Base-by-base conservation (phyloP, 1,139 yeast genomes). In the Nakaseomyces uthaithaninus region DNA sequence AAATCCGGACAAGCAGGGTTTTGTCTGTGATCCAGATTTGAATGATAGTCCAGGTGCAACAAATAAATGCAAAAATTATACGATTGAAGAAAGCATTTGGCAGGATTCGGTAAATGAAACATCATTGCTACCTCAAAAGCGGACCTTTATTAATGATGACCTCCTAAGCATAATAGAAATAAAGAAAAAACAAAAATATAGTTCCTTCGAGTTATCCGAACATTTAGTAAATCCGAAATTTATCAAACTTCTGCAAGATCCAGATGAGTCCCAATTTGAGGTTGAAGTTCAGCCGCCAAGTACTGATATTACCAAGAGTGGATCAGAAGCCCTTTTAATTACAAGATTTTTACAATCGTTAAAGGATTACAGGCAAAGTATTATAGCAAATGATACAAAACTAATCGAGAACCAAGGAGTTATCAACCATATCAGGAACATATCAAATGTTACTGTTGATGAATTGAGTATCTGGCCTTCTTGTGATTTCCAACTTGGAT, bases 121-220 rank as follows among this genome's bases (percentile, higher is more conserved):
- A 3, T 50, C 57, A 4, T 22, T 47, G 16, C 5, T 45, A 1
- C 48, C 54, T 10, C 50, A 47, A 14, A 51, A 48, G 20, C 42
- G 55, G 28, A 50, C 57, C 1, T 47, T 48, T 28, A 40, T 52
- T 6, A 55, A 54, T 37, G 46, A 44, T 8, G 54, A 49, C 6
- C 40, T 52, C 14, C 25, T 24, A 35, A 43, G 50, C n/a, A 33
- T 51, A 9, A 31, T 50, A 1, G 45, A 43, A 9, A 30, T 23
- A 6, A 49, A 49, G 31, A 14, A 20, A 4, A 17, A 30, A 3
- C 17, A 33, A 18, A 14, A 15, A 17, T 23, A 25, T 11, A 16
- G 4, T 17, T 15, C 18, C 11, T 4, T 7, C 11, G 33, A 28
- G 9, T 28, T 22, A 7, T 28, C 33, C 4, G 22, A 28, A 4